Evolutionary conservation across 192 early-diverging fungal genomes (phyloP), one percentile per base, ranked within the genome.

Genomic region (Backusella sp.): DNA sequence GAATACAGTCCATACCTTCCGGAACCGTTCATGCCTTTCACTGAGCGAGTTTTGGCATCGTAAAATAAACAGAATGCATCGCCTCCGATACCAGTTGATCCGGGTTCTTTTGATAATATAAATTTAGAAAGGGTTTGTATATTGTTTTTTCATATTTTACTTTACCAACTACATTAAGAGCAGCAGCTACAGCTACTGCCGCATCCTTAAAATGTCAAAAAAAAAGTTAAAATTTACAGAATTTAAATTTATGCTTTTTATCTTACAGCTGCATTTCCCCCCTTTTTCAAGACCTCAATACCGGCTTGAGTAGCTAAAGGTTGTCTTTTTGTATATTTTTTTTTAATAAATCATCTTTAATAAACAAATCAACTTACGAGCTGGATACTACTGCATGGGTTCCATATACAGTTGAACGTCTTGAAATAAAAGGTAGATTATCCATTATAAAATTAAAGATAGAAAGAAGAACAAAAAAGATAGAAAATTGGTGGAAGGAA

Each of bases 1-100:
- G 6, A 52, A 28, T n/a, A n/a, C 11, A 23, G 23, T 1, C 12
- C 4, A 19, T 32, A 83, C 84, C 90, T 79, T 52, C 90, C 90
- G 1, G 88, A 90, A 17, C 90, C 90, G 77, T 91, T 91, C n/a
- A 91, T 39, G 4, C 83, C 91, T 37, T 76, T 74, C 1, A 94
- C 88, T 0, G 73, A 77, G 32, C 83, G 80, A 42, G 83, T 80
- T 41, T 86, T 89, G 36, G 89, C 88, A 56, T 91, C 87, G 80
- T 91, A 95, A 76, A 87, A 95, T 14, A 95, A 85, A 73, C 91
- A 92, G 77, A 94, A 95, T 53, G 87, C 87, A 78, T 95, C 94
- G 46, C 94, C 94, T 36, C 94, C 94, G 36, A 94, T 88, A 19
- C 94, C 94, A 3, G 92, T 94, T 0, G 89, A 91, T 32, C 81